Evolutionary conservation across 805 yeast species (phyloP).

Genomic region (Candida xiaguanensis): DNA sequence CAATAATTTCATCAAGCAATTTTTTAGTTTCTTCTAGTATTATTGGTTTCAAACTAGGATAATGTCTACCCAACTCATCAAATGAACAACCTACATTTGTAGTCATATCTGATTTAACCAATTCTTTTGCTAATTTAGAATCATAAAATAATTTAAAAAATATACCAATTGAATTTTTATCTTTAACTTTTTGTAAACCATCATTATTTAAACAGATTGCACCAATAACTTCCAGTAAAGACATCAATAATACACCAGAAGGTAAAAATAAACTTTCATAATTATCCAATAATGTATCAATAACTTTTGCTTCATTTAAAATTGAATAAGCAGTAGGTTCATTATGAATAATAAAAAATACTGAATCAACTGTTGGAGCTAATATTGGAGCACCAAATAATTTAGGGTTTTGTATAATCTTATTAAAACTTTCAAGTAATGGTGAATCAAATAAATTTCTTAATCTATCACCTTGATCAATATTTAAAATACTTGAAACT

Average conservation of each 20-base stretch:
- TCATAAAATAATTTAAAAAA: conserved; percentile 52
- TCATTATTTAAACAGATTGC: conserved; percentile 76
- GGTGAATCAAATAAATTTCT: conserved; percentile 85
- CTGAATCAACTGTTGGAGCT: conserved; percentile 57
- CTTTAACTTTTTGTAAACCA: conserved; percentile 59
- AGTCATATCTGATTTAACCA: conserved; percentile 48
- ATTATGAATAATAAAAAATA: conserved; percentile 72
- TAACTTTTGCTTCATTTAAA: conserved; percentile 71
- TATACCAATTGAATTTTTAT: conserved; percentile 29
- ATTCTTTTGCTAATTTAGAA: conserved; percentile 47
- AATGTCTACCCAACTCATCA: conserved; percentile 82
- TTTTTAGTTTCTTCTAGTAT: conserved; percentile 48
- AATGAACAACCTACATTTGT: conserved; percentile 60
- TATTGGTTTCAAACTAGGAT: conserved; percentile 63
- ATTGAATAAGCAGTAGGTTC: conserved; percentile 88
- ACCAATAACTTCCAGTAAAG: conserved; percentile 73
- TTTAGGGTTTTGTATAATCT: conserved; percentile 51
- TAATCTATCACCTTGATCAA: conserved; percentile 80
- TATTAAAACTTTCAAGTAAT: conserved; percentile 57
- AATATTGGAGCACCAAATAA: conserved; percentile 67
- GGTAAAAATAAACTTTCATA: conserved; percentile 56
- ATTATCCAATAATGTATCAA: conserved; percentile 59
- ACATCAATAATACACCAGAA: conserved; percentile 52
- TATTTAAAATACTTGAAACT: conserved; percentile 57
- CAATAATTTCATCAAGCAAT: conserved; percentile 45